Evolutionary conservation across 257 asterid genomes (phyloP).

Genomic region (Solanum chilense): DNA sequence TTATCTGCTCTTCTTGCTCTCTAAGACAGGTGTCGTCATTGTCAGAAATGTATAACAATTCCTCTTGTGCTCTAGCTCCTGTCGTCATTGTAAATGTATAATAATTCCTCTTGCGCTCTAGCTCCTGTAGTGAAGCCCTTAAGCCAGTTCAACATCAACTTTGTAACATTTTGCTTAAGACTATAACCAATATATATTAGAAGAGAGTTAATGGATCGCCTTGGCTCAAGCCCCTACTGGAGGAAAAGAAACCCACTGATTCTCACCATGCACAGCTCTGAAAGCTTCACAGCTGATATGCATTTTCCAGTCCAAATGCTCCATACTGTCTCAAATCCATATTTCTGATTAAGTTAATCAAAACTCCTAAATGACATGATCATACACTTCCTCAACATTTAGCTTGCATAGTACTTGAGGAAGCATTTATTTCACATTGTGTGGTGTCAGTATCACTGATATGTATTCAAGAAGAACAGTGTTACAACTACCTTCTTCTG

Average conservation of each 20-base stretch:
- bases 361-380: background rate
- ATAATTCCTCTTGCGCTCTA: background rate
- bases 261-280: background rate
- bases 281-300: background rate
- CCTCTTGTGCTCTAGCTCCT: too few species aligned
- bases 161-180: background rate
- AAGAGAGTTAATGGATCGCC: background rate
- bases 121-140: background rate
- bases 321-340: background rate
- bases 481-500: background rate
- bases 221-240: background rate
- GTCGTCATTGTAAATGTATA: background rate
- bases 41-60: too few species aligned
- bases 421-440: background rate
- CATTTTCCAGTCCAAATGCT: background rate
- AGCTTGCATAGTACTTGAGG: background rate
- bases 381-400: background rate
- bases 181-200: background rate
- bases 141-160: background rate
- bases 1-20: background rate
- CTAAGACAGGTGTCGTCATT: background rate
- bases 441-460: background rate
- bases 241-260: background rate
- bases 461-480: background rate
- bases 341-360: background rate